Conservation (phyloP, 1,284 basidiomycete species). For the Fomitopsis betulina region DNA sequence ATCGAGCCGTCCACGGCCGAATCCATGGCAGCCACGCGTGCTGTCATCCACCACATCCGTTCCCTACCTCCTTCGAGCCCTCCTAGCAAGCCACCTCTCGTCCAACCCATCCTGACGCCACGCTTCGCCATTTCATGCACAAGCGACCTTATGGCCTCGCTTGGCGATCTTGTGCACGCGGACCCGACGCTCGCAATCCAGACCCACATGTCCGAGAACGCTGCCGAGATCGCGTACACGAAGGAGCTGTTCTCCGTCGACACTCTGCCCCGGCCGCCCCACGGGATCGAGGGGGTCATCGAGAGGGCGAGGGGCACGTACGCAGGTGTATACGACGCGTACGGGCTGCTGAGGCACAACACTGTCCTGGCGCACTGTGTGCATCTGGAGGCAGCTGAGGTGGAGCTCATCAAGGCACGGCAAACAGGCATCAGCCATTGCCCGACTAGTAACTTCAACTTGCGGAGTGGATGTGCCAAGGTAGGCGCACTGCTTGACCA, state of each 20-base stretch:
- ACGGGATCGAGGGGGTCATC: neutral
- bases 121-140: constrained; percentile 96
- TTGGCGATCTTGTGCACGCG: constrained; percentile 56
- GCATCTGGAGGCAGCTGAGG: constrained; percentile 72
- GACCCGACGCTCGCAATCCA: constrained; percentile 75
- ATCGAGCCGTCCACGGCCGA: constrained; percentile 57
- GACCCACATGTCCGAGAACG: constrained; percentile 92
- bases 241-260: constrained; percentile 56
- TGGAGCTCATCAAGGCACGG: constrained; percentile 63
- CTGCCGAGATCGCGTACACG: constrained; percentile 68
- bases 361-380: constrained; percentile 92
- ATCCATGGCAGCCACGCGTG: constrained; percentile 58
- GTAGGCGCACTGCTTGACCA: constrained; percentile 78
- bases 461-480: constrained; percentile 79
- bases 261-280: constrained; percentile 11
- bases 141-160: constrained; percentile 56
- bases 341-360: constrained; percentile 70
- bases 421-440: constrained; percentile 88
- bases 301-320: constrained; percentile 45
- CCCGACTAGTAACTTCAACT: constrained; percentile 89
- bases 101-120: constrained; percentile 90
- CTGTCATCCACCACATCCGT: constrained; percentile 70
- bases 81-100: constrained; percentile 39
- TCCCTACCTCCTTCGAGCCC: constrained; percentile 32
- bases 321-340: constrained; percentile 79